phyloP scores from a whole-genome alignment of 1,284 basidiomycete genomes.

The Tausonia pullulans region DNA sequence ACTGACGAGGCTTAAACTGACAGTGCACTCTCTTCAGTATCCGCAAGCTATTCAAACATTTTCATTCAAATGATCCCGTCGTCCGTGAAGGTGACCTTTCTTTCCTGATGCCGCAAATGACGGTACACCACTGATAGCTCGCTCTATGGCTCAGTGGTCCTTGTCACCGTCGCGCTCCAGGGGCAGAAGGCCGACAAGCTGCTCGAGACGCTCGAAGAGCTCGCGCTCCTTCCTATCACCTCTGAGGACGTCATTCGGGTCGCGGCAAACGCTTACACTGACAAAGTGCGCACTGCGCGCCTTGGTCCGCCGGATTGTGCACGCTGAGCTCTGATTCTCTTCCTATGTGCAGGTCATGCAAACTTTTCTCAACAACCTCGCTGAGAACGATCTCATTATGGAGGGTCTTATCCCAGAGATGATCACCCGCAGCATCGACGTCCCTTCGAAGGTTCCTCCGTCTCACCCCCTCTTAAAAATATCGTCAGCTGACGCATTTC shows the following conservation, averaged over 20 bases:
- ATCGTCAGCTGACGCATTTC: not conserved
- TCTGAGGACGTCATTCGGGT: not conserved
- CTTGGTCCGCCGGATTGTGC: not conserved
- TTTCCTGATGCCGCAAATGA: not conserved
- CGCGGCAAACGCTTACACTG: not conserved
- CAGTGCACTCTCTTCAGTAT: not conserved
- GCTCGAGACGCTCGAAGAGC: not conserved
- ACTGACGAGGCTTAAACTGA: not conserved
- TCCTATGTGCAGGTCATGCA: not conserved
- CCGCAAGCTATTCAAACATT: not conserved
- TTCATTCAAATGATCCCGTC: not conserved
- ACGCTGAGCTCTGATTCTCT: not conserved
- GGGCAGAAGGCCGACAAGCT: not conserved
- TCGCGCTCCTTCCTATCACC: not conserved
- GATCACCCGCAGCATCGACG: not conserved
- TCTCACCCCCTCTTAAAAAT: no score
- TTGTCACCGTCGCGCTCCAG: not conserved
- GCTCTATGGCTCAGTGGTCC: not conserved
- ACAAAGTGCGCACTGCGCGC: not conserved
- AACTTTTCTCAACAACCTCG: not conserved
- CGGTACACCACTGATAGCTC: not conserved
- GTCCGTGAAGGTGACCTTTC: not conserved
- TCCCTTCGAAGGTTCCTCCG: not conserved
- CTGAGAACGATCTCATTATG: not conserved
- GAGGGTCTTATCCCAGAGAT: not conserved